Base-by-base conservation (phyloP, 805 yeast species). In the Candida endomychidarum region DNA sequence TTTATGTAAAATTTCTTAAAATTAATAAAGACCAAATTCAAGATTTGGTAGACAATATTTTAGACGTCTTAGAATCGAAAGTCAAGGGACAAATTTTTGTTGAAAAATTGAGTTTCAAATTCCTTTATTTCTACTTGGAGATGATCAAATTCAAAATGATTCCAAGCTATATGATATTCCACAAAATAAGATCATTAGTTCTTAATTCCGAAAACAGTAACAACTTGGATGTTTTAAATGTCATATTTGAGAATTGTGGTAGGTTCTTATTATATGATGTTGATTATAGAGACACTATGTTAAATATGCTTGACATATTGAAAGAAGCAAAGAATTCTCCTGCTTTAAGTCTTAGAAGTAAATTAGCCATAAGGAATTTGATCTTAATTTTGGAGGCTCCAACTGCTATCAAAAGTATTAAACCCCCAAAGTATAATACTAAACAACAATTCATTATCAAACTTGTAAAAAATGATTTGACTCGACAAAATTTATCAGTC, bases 241-340 rank as follows among this genome's bases (percentile, higher is more conserved):
- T 81, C n/a, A 63, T 87, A 30, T 82, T 87, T 52, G 95, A 89
- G 51, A 68, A 77, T 25, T 74, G 86, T 49, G 96, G 96, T 0
- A 68, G 78, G 42, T 77, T 80, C 42, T 65, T 89, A 36, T 56
- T 83, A 31, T 64, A 76, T 45, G 73, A 69, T 18, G 72, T 78
- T 0, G 86, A 80, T 17, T 81, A 79, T 44, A 66, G 65, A 34
- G 72, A 65, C 5, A 65, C 78, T 24, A 86, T 86, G 77, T 66
- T 67, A 11, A 81, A 79, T 43, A 75, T 86, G 82, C 61, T 88
- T 25, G 70, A 64, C 5, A 54, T 83, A 5, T 58, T 87, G 29
- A 74, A 72, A 45, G 66, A 61, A 21, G 74, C 76, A 42, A 70
- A 72, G 37, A 74, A 69, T 35, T 74, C 73, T 27, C 70, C 71